Base-by-base conservation (phyloP, 257 asterid genomes). In the Vinca minor region DNA sequence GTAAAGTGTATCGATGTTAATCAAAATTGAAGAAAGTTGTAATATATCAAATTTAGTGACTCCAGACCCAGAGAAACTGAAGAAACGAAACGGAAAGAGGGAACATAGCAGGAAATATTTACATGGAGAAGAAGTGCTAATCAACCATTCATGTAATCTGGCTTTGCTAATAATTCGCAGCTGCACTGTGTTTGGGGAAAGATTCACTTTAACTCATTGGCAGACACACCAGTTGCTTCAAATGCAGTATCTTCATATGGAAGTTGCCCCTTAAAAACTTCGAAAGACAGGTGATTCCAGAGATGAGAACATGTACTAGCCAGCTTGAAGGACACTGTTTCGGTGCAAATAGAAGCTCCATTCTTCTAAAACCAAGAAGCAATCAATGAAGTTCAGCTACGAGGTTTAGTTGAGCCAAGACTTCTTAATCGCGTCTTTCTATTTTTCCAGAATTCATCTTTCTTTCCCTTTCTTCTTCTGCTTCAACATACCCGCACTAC, bases 381-480 rank as follows among this genome's bases (percentile, higher is more conserved):
- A 29, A 53, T 13, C 13, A 31, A 13, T n/a, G 32, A 59, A 57
- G 41, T 59, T 72, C 72, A 60, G 35, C 67, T 68, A 59, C 52
- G 55, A 62, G 41, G 47, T 55, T 58, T 29, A 1, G 71, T 62
- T 12, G 73, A 65, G 62, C 77, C 80, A 66, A 61, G 68, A 60
- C 50, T 46, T 73, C 85, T 78, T 45, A 82, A 10, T 61, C 79
- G 66, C 23, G 69, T 79, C 74, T 71, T 91, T 57, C 68, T 81
- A 34, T 67, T 73, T 73, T 92, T 92, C 98, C 98, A 92, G 61
- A 92, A 89, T 72, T 92, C 97, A 44, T 88, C 96, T 63, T 91
- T 91, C 79, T 88, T n/a, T 86, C 56, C 91, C 84, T 46, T 78
- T 85, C 61, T 74, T 83, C 88, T 84, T 88, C 79, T 74, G 75